Base-by-base conservation (phyloP, 495 filamentous ascomycete genomes). In the Achaetomiella virescens region DNA sequence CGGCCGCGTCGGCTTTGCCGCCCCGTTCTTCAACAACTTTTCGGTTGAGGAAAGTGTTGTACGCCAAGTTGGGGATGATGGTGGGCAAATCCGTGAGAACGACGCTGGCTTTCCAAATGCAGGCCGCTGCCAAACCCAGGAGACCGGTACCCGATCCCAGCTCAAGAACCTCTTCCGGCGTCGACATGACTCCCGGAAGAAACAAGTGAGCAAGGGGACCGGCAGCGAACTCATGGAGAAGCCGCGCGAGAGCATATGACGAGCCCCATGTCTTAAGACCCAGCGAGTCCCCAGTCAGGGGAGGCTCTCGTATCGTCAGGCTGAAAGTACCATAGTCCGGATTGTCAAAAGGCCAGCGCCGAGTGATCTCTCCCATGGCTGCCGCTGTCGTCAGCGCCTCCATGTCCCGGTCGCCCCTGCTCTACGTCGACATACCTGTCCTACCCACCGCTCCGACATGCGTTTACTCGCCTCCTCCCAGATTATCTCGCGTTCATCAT, bases 251-350 rank as follows among this genome's bases (percentile, higher is more conserved):
- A 3, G 95, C 79, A 65, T 88, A 93, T 0, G 90, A 90, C 0
- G 89, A 89, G 0, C 87, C 83, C 91, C 91, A 96, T 0, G 91
- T 97, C 65, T 97, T 97, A 63, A 90, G 79, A 11, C 93, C 93
- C 15, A 97, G 79, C 53, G 91, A 86, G 67, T 96, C 93, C 3
- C 85, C 82, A 0, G 88, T 95, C 48, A 96, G 71, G 2, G 90
- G 83, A 0, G 93, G 93, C 64, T 98, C 93, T 58, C 91, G 81
- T 17, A 98, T 81, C 15, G 77, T 74, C 48, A 95, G 70, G 36
- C 85, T 78, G 58, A 88, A 78, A 0, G 62, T 15, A 1, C 63
- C 53, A 6, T 56, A 52, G 3, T 53, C 57, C 6, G 60, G 60
- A 18, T 47, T 42, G 18, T 73, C 64, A 24, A 97, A 85, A 2